A percentile compares a stretch with the other conserved stretches of the same genome.
Evolutionary conservation across 2,329 filamentous ascomycete species (phyloP).

Genomic region (Thelonectria discophora): DNA sequence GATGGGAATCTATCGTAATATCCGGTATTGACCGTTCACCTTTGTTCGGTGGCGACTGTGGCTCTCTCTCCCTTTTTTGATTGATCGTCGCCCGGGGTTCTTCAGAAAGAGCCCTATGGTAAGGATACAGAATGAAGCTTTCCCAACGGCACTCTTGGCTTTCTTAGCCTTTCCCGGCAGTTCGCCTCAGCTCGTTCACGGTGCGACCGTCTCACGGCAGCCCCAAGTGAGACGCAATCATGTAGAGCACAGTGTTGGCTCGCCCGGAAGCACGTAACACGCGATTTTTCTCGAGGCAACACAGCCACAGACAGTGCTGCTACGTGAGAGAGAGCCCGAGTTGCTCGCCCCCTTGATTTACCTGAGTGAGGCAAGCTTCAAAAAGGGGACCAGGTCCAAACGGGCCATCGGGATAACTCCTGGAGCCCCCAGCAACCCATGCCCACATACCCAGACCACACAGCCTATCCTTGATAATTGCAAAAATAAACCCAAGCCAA

Average conservation of each 20-base stretch:
- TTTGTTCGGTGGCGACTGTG: background rate
- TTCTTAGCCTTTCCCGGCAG: too few species aligned
- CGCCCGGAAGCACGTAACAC: too few species aligned
- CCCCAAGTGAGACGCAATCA: too few species aligned
- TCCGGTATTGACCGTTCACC: background rate
- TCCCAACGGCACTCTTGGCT: background rate
- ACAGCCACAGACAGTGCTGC: too few species aligned
- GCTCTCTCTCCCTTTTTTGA: background rate
- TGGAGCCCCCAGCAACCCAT: background rate
- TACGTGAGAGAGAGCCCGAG: too few species aligned
- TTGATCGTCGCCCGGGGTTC: background rate
- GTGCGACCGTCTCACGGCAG: too few species aligned
- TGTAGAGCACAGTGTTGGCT: background rate
- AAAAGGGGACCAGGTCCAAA: background rate
- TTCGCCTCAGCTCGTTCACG: too few species aligned
- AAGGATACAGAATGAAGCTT: background rate
- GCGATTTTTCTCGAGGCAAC: too few species aligned
- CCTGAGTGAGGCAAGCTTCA: background rate
- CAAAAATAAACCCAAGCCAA: background rate
- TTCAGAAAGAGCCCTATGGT: background rate
- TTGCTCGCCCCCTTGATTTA: too few species aligned
- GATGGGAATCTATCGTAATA: constrained; percentile 21
- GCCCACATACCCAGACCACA: too few species aligned
- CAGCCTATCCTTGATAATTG: background rate
- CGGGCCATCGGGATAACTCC: background rate